Evolutionary conservation across 495 filamentous ascomycete genomes (phyloP), one percentile per base, ranked within the genome.

Genomic region (Oidiodendron maius): DNA sequence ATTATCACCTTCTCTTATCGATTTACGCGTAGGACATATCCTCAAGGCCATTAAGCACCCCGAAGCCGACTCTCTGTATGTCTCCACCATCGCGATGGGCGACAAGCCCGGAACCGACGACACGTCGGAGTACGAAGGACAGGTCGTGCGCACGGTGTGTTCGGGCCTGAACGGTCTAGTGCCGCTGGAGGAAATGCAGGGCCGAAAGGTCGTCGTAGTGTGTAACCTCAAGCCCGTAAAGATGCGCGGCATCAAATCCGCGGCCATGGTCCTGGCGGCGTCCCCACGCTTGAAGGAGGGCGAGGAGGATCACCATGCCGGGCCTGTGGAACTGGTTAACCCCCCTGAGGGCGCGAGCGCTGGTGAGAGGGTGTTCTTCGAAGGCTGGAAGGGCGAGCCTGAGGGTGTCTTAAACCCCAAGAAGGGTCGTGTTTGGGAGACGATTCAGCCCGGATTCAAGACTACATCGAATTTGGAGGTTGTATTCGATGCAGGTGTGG

Each of bases 391-490:
- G 56, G 90, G 88, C 28, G 84, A 95, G 76, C 93, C 94, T 9
- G 90, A 97, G 73, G 82, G 82, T 52, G 75, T 87, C 44, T 77
- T 98, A 55, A 97, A 97, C 73, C 93, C 94, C 35, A 98, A 97
- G 84, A 96, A 96, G 80, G n/a, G n/a, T n/a, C 96, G 96, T 80
- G 68, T 96, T 46, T 97, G 90, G 89, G 93, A 98, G 76, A 88
- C 75, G 10, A 84, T 94, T 70, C 91, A 96, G 71, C 87, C 88
- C 4, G 93, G 91, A 0, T 97, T 97, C 67, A 89, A 82, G 17
- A 98, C 91, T 12, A 95, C 84, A 13, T 77, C 80, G 3, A 66
- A 65, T 28, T 68, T 86, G 43, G 88, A 89, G 69, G 94, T 95
- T 24, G 87, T 75, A 16, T 89, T 90, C 60, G 84, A 89, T 51